Evolutionary conservation across 805 yeast genomes (phyloP).

Genomic region (Saccharomycodes ludwigii): DNA sequence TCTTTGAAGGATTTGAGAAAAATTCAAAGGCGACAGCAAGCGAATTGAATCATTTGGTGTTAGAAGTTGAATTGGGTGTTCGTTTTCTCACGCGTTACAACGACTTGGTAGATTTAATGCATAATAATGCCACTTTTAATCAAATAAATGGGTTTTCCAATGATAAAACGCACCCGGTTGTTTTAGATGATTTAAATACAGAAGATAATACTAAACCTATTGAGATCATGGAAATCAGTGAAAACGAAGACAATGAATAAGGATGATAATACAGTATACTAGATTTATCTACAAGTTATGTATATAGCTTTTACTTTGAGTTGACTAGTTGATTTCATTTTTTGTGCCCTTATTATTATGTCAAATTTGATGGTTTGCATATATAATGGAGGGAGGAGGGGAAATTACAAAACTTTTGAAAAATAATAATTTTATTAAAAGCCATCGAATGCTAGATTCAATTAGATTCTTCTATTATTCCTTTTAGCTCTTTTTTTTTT

Average conservation of each 20-base stretch:
- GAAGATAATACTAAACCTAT: neutral
- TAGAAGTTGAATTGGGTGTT: conserved; percentile 12
- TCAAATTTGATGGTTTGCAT: too few species aligned
- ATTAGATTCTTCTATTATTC: too few species aligned
- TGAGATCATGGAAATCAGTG: conserved; percentile 1
- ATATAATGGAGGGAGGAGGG: too few species aligned
- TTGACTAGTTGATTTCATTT: too few species aligned
- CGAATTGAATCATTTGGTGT: conserved; percentile 12
- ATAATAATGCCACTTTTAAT: conserved; percentile 19
- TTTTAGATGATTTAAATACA: conserved; percentile 17
- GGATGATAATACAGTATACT: too few species aligned
- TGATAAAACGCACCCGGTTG: conserved; percentile 20
- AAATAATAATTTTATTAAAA: too few species aligned
- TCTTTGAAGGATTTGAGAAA: conserved; percentile 17
- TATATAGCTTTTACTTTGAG: too few species aligned
- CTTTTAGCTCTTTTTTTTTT: too few species aligned
- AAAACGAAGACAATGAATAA: conserved; percentile 2
- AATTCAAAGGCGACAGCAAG: conserved; percentile 12
- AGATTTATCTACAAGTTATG: too few species aligned
- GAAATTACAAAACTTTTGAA: too few species aligned
- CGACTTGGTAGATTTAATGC: conserved; percentile 22
- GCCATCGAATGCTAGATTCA: too few species aligned
- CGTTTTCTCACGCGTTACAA: conserved; percentile 25
- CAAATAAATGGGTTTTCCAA: conserved; percentile 22
- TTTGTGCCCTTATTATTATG: too few species aligned